A percentile compares a stretch with the other conserved stretches of the same genome.
Evolutionary conservation across 2,329 filamentous ascomycete species (phyloP).

Genomic region (Neocucurbitaria cava): DNA sequence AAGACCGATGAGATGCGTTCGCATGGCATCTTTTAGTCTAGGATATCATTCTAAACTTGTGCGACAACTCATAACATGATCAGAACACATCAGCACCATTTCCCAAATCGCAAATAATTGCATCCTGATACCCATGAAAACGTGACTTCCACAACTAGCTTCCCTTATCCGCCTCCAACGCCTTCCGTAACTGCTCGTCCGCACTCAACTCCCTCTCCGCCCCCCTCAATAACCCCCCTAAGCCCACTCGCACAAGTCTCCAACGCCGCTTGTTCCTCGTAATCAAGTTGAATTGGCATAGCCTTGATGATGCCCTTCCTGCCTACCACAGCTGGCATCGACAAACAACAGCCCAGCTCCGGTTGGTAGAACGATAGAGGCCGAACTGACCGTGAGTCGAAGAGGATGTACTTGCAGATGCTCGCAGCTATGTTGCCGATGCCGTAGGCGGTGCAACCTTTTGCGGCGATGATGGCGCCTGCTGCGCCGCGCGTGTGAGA

Average conservation of each 20-base stretch:
- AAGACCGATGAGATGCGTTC: neutral
- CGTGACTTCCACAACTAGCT: neutral
- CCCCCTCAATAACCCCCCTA: constrained; percentile 46
- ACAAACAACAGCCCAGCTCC: constrained; percentile 58
- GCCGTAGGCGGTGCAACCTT: constrained; percentile 60
- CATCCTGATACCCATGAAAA: neutral
- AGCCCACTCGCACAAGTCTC: constrained; percentile 46
- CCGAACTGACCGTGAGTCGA: constrained; percentile 56
- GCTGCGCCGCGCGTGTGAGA: constrained; percentile 57
- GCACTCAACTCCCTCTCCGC: constrained; percentile 45
- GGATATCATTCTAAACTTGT: neutral
- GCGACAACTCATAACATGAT: neutral
- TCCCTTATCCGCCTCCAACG: constrained; percentile 30
- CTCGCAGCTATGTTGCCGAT: constrained; percentile 57
- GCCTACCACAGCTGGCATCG: constrained; percentile 58
- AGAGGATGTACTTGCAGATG: constrained; percentile 60
- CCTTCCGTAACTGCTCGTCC: constrained; percentile 34
- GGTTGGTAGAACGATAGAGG: constrained; percentile 60
- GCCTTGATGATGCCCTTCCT: constrained; percentile 54
- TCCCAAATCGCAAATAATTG: neutral
- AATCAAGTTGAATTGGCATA: constrained; percentile 45
- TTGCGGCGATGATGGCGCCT: constrained; percentile 56
- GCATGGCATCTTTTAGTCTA: neutral
- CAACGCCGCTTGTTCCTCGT: constrained; percentile 42
- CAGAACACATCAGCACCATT: neutral